phyloP scores from a whole-genome alignment of 2,329 filamentous ascomycete genomes.

The Fusarium sp. region DNA sequence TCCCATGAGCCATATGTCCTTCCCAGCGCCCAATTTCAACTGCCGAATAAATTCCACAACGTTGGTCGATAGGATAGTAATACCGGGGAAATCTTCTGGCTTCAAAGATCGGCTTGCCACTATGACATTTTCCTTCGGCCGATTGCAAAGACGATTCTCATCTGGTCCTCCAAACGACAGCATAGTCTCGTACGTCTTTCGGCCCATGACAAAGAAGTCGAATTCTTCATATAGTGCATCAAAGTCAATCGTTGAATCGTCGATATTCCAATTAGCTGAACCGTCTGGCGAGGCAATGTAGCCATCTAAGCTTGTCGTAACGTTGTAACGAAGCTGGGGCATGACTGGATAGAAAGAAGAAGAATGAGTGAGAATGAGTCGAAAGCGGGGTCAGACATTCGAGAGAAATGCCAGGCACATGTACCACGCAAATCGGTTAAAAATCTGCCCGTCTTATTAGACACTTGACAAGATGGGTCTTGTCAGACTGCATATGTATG shows the following conservation, averaged over 20 bases:
- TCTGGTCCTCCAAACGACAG: constrained; percentile 9
- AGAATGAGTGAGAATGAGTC: not conserved
- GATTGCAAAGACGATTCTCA: constrained; percentile 38
- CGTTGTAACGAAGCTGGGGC: constrained; percentile 48
- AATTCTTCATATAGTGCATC: constrained; percentile 48
- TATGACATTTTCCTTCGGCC: constrained; percentile 41
- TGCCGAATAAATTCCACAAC: constrained; percentile 34
- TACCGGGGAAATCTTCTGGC: constrained; percentile 28
- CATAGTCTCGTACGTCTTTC: constrained; percentile 51
- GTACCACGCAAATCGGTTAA: not conserved
- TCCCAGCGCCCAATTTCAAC: constrained; percentile 37
- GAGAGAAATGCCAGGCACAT: not conserved
- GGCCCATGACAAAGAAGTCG: constrained; percentile 51
- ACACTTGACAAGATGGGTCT: not conserved
- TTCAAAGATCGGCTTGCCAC: constrained; percentile 45
- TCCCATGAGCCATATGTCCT: constrained; percentile 54
- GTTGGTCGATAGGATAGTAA: constrained; percentile 43
- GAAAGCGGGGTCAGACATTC: constrained; percentile 1
- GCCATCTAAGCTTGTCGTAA: constrained; percentile 51
- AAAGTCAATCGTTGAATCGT: constrained; percentile 51
- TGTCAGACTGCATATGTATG: not conserved
- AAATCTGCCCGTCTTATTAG: constrained; percentile 4
- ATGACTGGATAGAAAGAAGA: constrained; percentile 12
- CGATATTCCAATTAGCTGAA: constrained; percentile 48
- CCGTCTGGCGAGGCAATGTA: constrained; percentile 50